Evolutionary conservation across 2,329 filamentous ascomycete genomes (phyloP), one percentile per base, ranked within the genome.

Genomic region (Aureobasidium sp.): DNA sequence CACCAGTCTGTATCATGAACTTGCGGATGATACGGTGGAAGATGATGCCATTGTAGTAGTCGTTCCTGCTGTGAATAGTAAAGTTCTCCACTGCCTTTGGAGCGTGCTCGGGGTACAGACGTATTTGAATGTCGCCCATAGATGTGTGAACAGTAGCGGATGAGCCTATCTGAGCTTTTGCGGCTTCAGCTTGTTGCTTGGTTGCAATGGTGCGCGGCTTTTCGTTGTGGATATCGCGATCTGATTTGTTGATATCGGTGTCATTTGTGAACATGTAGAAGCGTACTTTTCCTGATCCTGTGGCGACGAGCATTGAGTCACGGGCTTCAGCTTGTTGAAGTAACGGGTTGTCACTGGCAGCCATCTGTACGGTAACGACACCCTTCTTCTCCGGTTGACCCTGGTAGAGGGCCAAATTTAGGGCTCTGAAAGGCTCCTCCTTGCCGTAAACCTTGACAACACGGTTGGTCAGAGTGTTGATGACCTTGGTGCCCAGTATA

Each of bases 181-280:
- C 77, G 27, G 76, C 73, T 15, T 76, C 70, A 76, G 75, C 50
- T 77, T 78, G 73, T 82, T 86, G 53, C 71, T 75, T 66, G 78
- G 72, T 79, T 4, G 76, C 63, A 19, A 87, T 72, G 58, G 85
- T 81, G 1, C 85, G 87, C 0, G 93, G 94, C 68, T 91, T 92
- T 76, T 99, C 94, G 73, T 99, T 99, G 68, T 96, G 91, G 12
- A 99, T 82, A 72, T 99, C 94, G 67, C 94, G 86, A 39, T 87
- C 87, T 8, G 89, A 88, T 73, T 93, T 96, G 67, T 86, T 88
- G 57, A 94, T 82, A 27, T 91, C 88, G 40, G 87, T 84, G 42
- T 96, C 89, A 73, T 97, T 96, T 39, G 90, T 96, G 75, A 97
- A 99, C 85, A 97, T 91, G 81, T 97, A 99, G 77, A 99, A 99